Percentiles rank a stretch among this genome's conserved stretches.
phyloP scores from a whole-genome alignment of 371 early-diverging fungal genomes.

The Fennellomyces sp. region DNA sequence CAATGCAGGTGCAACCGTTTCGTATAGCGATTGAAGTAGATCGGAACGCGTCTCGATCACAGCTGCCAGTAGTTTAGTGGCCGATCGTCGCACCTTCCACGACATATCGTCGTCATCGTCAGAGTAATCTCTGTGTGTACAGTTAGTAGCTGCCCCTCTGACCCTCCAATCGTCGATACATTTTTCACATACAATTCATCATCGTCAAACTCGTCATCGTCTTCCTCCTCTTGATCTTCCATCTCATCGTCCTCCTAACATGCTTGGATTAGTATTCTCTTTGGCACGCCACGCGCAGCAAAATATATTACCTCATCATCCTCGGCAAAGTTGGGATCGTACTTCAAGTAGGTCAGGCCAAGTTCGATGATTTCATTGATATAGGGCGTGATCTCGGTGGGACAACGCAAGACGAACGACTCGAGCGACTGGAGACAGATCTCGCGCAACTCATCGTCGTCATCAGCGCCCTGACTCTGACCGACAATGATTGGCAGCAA shows the following conservation, averaged over 20 bases:
- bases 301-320: slow-evolving; percentile 58
- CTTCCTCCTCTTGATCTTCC: slow-evolving; percentile 64
- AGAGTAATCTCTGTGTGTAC: slow-evolving; percentile 77
- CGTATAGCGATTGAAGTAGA: slow-evolving; percentile 64
- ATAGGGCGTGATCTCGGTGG: slow-evolving; percentile 69
- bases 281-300: too few species aligned
- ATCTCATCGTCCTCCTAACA: slow-evolving; percentile 73
- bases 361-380: slow-evolving; percentile 65
- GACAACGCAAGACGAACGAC: slow-evolving; percentile 79
- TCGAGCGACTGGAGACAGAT: slow-evolving; percentile 86
- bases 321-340: slow-evolving; percentile 90
- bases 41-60: slow-evolving; percentile 77
- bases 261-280: slow-evolving; percentile 6
- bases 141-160: too few species aligned
- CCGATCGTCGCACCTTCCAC: slow-evolving; percentile 92
- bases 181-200: slow-evolving; percentile 65
- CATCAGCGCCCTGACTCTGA: slow-evolving; percentile 55
- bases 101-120: slow-evolving; percentile 81
- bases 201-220: slow-evolving; percentile 78
- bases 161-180: too few species aligned
- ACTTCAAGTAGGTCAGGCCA: slow-evolving; percentile 72
- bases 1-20: slow-evolving; percentile 72
- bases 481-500: slow-evolving; percentile 70
- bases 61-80: slow-evolving; percentile 81
- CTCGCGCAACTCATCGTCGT: slow-evolving; percentile 88